Percentiles rank a stretch among this genome's conserved stretches.
These are phyloP conservation scores for Mediolabrus comicus DNA, from an alignment of 108 stramenopile genomes.

Conservation along the genomic window DNA sequence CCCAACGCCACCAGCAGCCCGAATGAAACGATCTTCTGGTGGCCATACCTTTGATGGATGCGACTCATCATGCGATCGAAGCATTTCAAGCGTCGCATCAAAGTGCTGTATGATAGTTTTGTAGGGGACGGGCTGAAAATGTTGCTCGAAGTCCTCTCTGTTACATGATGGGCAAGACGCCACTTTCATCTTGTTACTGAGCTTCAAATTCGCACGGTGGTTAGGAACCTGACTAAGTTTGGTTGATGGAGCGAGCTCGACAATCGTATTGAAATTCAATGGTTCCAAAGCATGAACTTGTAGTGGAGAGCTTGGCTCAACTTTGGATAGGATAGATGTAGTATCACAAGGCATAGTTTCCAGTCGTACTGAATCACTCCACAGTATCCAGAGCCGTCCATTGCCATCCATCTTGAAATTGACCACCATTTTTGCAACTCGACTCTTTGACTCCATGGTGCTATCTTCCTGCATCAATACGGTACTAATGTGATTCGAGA, in stretches of 20 bases:
- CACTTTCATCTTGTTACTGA: conserved; percentile 36
- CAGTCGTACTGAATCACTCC: conserved; percentile 47
- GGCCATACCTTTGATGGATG: conserved; percentile 57
- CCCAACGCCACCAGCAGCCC: conserved; percentile 75
- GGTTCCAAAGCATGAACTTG: conserved; percentile 17
- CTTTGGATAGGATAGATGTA: conserved; percentile 2
- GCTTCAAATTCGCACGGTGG: conserved; percentile 38
- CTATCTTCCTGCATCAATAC: conserved; percentile 28
- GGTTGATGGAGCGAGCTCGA: conserved; percentile 53
- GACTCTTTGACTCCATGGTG: conserved; percentile 16
- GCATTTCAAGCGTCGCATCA: conserved; percentile 63
- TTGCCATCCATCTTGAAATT: conserved; percentile 89
- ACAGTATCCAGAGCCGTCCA: conserved; percentile 57
- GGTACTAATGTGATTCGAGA: conserved; percentile 69
- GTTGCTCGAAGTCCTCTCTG: conserved; percentile 22
- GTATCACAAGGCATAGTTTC: conserved; percentile 9
- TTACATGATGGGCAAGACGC: conserved; percentile 64
- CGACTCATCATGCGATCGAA: conserved; percentile 28
- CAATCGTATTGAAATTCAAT: conserved; percentile 63
- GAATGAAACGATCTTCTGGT: conserved; percentile 60
- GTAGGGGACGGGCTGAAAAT: conserved; percentile 69
- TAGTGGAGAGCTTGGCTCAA: background rate
- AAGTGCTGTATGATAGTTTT: conserved; percentile 81
- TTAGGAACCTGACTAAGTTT: conserved; percentile 61
- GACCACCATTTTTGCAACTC: conserved; percentile 65